A percentile compares a stretch with the other conserved stretches of the same genome.
Conservation (phyloP, 192 early-diverging fungal genomes). For the Ambispora gerdemannii region DNA sequence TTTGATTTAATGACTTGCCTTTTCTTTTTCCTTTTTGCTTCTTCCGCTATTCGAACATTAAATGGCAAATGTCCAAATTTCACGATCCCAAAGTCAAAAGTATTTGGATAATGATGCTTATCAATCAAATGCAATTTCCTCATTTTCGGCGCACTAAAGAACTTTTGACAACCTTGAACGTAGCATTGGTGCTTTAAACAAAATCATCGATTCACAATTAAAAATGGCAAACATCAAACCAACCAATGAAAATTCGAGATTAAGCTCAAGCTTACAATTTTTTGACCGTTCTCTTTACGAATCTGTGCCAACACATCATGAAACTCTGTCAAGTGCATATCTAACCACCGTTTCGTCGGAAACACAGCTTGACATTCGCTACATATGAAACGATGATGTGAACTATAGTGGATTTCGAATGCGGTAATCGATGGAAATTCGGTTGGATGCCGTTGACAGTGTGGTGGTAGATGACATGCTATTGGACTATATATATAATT, state of each 20-base stretch:
- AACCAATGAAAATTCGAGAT: not conserved
- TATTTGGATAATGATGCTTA: conserved; percentile 50
- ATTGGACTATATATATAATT: too few relatives aligned
- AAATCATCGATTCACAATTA: not conserved
- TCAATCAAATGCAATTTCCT: conserved; percentile 51
- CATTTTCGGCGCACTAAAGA: conserved; percentile 37
- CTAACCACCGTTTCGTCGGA: conserved; percentile 46
- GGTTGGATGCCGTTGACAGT: conserved; percentile 4
- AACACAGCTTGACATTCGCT: conserved; percentile 46
- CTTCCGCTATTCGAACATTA: not conserved
- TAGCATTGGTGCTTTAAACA: conserved; percentile 49
- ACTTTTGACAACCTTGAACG: conserved; percentile 47
- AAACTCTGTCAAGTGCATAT: conserved; percentile 48
- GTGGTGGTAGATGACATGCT: conserved; percentile 24
- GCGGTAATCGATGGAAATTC: conserved; percentile 37
- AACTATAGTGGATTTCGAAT: conserved; percentile 54
- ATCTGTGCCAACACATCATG: conserved; percentile 49
- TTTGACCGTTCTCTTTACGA: conserved; percentile 47
- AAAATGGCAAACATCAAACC: not conserved
- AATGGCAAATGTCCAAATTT: conserved; percentile 40
- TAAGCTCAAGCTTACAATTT: conserved; percentile 38
- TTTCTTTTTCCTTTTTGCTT: conserved; percentile 7
- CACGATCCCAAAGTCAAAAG: conserved; percentile 49
- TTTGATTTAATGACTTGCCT: not conserved
- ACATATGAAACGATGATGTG: conserved; percentile 48